These are phyloP conservation scores for Orbilia blumenaviensis DNA, from an alignment of 2,329 filamentous ascomycete genomes.

Conservation along the genomic window DNA sequence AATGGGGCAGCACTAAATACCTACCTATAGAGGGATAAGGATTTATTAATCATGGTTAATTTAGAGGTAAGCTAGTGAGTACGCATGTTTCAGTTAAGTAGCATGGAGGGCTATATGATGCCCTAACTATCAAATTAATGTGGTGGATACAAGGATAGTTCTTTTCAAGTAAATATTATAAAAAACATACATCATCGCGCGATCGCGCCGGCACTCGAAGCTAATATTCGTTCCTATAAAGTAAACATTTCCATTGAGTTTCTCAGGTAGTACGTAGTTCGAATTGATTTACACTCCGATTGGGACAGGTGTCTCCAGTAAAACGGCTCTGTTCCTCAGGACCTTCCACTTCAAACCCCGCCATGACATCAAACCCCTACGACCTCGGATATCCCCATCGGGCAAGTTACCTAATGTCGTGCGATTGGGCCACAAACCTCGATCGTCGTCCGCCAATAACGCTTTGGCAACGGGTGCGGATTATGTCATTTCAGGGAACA, in stretches of 20 bases:
- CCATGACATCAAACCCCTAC: constrained; percentile 32
- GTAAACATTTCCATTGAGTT: background rate
- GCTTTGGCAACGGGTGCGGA: background rate
- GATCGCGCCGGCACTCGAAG: background rate
- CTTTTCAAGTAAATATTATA: background rate
- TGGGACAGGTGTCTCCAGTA: background rate
- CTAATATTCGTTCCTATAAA: background rate
- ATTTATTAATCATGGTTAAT: background rate
- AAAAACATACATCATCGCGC: background rate
- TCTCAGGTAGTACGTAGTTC: too few relatives aligned
- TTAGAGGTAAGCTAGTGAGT: background rate
- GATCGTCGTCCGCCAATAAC: constrained; percentile 25
- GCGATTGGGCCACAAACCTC: constrained; percentile 21
- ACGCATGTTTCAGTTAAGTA: background rate
- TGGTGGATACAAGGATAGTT: background rate
- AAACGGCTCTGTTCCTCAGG: too few relatives aligned
- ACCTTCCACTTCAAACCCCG: constrained; percentile 1
- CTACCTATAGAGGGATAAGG: too few relatives aligned
- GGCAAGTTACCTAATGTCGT: constrained; percentile 8
- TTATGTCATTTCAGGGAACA: constrained; percentile 42
- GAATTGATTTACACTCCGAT: too few relatives aligned
- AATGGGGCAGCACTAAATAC: too few relatives aligned
- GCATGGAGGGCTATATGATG: too few relatives aligned
- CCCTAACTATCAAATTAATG: background rate
- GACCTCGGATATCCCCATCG: constrained; percentile 28